phyloP scores from a whole-genome alignment of 2,329 filamentous ascomycete genomes.

The Fonsecaea pedrosoi region DNA sequence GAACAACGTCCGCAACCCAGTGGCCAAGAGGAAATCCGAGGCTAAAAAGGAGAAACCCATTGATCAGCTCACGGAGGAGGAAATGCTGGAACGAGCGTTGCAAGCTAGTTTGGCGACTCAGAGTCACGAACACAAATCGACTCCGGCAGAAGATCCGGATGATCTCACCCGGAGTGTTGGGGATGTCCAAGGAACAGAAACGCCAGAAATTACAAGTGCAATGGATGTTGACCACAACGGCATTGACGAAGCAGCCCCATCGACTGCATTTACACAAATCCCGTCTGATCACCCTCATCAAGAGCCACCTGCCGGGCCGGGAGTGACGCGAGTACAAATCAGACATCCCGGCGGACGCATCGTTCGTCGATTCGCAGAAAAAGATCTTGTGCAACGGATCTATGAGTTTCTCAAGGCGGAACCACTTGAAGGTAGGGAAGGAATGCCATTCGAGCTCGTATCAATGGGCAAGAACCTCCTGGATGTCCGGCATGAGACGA shows the following conservation, averaged over 20 bases:
- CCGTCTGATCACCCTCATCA: conserved; percentile 73
- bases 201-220: conserved; percentile 47
- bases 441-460: conserved; percentile 84
- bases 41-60: conserved; percentile 74
- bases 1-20: conserved; percentile 87
- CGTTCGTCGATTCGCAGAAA: conserved; percentile 80
- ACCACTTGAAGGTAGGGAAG: conserved; percentile 79
- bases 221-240: conserved; percentile 50
- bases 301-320: conserved; percentile 75
- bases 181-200: conserved; percentile 62
- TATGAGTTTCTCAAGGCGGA: conserved; percentile 97
- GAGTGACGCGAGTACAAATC: conserved; percentile 90
- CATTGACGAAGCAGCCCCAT: conserved; percentile 42
- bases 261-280: conserved; percentile 71
- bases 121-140: conserved; percentile 42
- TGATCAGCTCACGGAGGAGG: conserved; percentile 91
- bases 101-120: conserved; percentile 79
- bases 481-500: conserved; percentile 72
- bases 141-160: conserved; percentile 76
- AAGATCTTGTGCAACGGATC: conserved; percentile 79
- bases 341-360: conserved; percentile 82
- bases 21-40: conserved; percentile 77
- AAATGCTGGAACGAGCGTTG: conserved; percentile 94
- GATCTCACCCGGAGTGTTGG: conserved; percentile 74
- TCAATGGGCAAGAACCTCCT: conserved; percentile 87